Evolutionary conservation across 345 rosid species (phyloP), one percentile per base, ranked within the genome.

Genomic region (Brassica rapa): DNA sequence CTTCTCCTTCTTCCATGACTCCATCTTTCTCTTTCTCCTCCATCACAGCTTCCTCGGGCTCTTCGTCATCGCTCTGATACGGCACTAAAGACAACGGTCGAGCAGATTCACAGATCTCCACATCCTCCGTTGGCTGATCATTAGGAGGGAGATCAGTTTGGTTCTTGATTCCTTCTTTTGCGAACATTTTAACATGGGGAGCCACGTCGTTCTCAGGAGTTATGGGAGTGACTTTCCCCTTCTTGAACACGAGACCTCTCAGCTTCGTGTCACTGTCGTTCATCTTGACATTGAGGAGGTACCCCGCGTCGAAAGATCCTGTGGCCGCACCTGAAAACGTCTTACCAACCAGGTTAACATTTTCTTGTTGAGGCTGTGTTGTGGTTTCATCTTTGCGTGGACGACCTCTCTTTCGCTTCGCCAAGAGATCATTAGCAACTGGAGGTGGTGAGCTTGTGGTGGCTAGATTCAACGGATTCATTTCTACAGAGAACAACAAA

Each of bases 261-360:
- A 41, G n/a, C n/a, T 41, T 41, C n/a, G 51, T 87, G 59, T 88
- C 87, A 29, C 81, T 76, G 71, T 82, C 86, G 9, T 81, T 84
- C 21, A 88, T 84, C 77, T 82, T 88, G 32, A 88, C 91, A 24
- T 83, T 85, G 35, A 91, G 83, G 43, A 88, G 68, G 68, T 91
- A 91, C 24, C 97, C 92, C 19, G 88, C 91, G 23, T 88, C 94
- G 64, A 91, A 88, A 27, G 87, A 66, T 70, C 89, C 89, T 68
- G 85, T 91, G 5, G 89, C 81, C 62, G 88, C 89, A 29, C 97
- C 94, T 62, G 85, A 74, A 71, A 91, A 82, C 57, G 25, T 57
- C 72, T 86, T 80, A 33, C 97, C 94, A 6, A 88, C 82, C 90
- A 89, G 79, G 9, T 53, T 23, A 3, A 4, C 8, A 46, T 23